These are phyloP conservation scores for Candida argentea DNA, from an alignment of 805 yeast species.

Conservation along the genomic window DNA sequence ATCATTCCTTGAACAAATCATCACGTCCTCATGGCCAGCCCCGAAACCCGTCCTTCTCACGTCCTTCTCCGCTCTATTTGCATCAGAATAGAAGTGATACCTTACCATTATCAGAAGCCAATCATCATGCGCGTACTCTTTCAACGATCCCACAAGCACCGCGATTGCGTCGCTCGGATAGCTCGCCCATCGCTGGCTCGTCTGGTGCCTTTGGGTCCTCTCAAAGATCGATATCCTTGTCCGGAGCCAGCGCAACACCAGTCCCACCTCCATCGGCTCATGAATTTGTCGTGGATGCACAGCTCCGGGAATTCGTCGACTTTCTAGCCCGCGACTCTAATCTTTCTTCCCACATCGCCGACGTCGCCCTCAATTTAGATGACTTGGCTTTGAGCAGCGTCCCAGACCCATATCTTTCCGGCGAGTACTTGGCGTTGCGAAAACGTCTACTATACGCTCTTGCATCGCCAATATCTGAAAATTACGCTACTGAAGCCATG, in stretches of 20 bases:
- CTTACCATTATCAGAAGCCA: no score
- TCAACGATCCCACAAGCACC: no score
- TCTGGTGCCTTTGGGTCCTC: conserved; percentile 4
- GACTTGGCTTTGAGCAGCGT: conserved; percentile 50
- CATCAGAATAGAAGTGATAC: no score
- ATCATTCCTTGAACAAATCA: no score
- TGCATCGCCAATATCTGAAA: conserved; percentile 55
- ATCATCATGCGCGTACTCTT: no score
- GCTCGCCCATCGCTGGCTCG: conserved; percentile 18
- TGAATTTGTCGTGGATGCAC: conserved; percentile 22
- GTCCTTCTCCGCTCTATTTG: no score
- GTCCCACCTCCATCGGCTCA: conserved; percentile 1
- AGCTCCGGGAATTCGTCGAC: conserved; percentile 38
- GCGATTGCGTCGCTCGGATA: conserved; percentile 23
- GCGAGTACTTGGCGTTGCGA: conserved; percentile 25
- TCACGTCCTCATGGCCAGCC: no score
- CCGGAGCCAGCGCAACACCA: not conserved
- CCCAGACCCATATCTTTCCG: no score
- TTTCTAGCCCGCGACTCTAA: conserved; percentile 33
- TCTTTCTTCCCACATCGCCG: conserved; percentile 19
- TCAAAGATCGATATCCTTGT: not conserved
- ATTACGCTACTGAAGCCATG: conserved; percentile 20
- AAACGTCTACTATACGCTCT: conserved; percentile 48
- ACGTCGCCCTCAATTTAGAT: conserved; percentile 46
- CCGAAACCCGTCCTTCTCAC: no score